Evolutionary conservation across 2,329 filamentous ascomycete genomes (phyloP).

Genomic region (Cladosporium sp.): DNA sequence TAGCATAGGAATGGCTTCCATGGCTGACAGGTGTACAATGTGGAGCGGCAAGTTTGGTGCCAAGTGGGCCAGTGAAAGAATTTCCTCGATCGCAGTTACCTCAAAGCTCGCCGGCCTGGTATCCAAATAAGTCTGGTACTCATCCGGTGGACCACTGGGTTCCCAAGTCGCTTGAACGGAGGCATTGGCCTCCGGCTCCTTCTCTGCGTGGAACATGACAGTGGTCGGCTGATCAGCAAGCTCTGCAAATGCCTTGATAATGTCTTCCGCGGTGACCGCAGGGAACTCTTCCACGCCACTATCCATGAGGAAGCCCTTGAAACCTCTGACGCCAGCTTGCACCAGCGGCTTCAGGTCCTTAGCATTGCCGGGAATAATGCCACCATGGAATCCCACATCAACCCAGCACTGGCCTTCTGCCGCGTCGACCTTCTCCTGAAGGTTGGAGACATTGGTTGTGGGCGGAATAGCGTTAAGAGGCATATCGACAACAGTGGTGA

Average conservation of each 20-base stretch:
- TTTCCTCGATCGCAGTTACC: constrained; percentile 85
- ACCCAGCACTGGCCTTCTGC: constrained; percentile 92
- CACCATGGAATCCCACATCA: constrained; percentile 97
- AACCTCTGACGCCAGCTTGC: constrained; percentile 83
- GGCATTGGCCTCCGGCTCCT: constrained; percentile 83
- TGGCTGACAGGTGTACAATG: constrained; percentile 91
- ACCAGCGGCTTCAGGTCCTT: constrained; percentile 78
- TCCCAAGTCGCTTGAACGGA: constrained; percentile 72
- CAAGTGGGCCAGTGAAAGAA: constrained; percentile 75
- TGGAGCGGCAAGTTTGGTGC: constrained; percentile 84
- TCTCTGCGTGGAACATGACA: constrained; percentile 98
- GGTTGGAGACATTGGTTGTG: constrained; percentile 81
- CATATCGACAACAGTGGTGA: constrained; percentile 98
- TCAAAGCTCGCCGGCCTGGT: constrained; percentile 89
- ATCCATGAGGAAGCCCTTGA: constrained; percentile 97
- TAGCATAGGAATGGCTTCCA: constrained; percentile 80
- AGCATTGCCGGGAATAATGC: constrained; percentile 87
- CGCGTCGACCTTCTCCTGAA: constrained; percentile 83
- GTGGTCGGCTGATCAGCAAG: constrained; percentile 82
- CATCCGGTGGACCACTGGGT: constrained; percentile 70
- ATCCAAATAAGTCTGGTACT: constrained; percentile 87
- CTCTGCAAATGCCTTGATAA: constrained; percentile 75
- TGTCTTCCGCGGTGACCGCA: constrained; percentile 77
- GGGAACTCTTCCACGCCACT: constrained; percentile 97
- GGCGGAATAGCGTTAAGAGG: constrained; percentile 95